A percentile compares a stretch with the other conserved stretches of the same genome.
phyloP scores from a whole-genome alignment of 805 yeast species.

The Deakozyma indianensis region DNA sequence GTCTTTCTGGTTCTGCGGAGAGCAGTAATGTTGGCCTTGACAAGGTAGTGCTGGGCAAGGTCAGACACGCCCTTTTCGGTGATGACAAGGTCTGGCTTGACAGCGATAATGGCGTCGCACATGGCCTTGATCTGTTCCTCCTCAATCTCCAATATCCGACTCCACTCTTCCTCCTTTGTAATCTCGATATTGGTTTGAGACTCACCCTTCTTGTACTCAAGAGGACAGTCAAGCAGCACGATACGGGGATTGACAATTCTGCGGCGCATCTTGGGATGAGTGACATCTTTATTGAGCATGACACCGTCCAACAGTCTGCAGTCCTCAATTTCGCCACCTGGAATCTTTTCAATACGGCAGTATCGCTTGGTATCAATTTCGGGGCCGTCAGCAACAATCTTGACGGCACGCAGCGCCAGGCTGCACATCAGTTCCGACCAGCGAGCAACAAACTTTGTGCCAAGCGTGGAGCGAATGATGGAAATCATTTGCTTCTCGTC shows the following conservation, averaged over 20 bases:
- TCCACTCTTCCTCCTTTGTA: constrained; percentile 93
- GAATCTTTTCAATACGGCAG: constrained; percentile 86
- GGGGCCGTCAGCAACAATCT: constrained; percentile 53
- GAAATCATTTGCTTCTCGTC: constrained; percentile 80
- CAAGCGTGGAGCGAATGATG: constrained; percentile 81
- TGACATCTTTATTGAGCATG: constrained; percentile 86
- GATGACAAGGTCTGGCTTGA: constrained; percentile 86
- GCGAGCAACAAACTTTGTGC: constrained; percentile 83
- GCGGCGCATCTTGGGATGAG: constrained; percentile 98
- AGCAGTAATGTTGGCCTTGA: constrained; percentile 86
- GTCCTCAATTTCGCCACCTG: constrained; percentile 95
- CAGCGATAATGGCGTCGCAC: constrained; percentile 72
- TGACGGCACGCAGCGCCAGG: constrained; percentile 77
- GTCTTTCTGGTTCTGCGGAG: constrained; percentile 90
- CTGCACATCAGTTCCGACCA: constrained; percentile 90
- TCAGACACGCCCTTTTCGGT: constrained; percentile 98
- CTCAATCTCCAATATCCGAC: constrained; percentile 84
- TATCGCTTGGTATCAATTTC: constrained; percentile 91
- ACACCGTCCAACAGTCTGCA: constrained; percentile 82
- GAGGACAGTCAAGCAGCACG: constrained; percentile 83
- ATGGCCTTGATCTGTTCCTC: constrained; percentile 87
- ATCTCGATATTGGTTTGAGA: constrained; percentile 97
- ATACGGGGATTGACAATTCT: constrained; percentile 77
- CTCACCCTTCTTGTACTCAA: constrained; percentile 98
- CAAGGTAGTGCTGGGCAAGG: constrained; percentile 88